Conservation (phyloP, 768 basidiomycete species). For the Jaapia argillacea region DNA sequence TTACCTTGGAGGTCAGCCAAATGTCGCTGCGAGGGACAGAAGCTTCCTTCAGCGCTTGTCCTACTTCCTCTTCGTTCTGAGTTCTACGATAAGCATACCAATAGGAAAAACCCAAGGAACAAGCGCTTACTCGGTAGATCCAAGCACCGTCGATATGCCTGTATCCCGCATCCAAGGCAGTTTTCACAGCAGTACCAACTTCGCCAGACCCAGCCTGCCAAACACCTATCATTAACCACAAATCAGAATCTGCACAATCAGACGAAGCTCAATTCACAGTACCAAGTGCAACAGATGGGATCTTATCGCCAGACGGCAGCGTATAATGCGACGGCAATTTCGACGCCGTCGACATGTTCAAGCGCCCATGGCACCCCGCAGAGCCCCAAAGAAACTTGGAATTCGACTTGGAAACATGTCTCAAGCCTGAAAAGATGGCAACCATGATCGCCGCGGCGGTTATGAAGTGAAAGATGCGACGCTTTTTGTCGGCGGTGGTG, state of each 20-base stretch:
- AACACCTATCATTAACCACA: constrained; percentile 37
- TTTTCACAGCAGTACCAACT: constrained; percentile 62
- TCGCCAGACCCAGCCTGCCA: constrained; percentile 49
- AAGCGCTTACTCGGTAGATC: constrained; percentile 43
- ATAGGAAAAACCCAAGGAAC: not conserved
- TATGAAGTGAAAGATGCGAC: constrained; percentile 13
- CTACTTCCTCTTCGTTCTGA: constrained; percentile 65
- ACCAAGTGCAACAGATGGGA: constrained; percentile 62
- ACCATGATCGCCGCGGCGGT: constrained; percentile 15
- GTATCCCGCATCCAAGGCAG: constrained; percentile 54
- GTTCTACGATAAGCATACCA: constrained; percentile 1
- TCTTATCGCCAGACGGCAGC: constrained; percentile 57
- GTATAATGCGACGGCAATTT: constrained; percentile 38
- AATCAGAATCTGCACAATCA: constrained; percentile 1
- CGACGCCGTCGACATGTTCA: constrained; percentile 14
- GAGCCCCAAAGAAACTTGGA: not conserved
- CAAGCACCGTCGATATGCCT: constrained; percentile 69
- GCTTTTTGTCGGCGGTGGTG: constrained; percentile 13
- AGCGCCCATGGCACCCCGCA: constrained; percentile 5
- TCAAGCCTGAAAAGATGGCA: constrained; percentile 10
- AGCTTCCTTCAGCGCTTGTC: constrained; percentile 48
- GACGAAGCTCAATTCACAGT: constrained; percentile 4
- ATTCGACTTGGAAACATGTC: constrained; percentile 1
- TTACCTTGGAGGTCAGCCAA: constrained; percentile 56
- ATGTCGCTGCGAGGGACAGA: constrained; percentile 50